These are phyloP conservation scores for Sugiyamaella neomexicana DNA, from an alignment of 1,139 yeast genomes.

Conservation along the genomic window DNA sequence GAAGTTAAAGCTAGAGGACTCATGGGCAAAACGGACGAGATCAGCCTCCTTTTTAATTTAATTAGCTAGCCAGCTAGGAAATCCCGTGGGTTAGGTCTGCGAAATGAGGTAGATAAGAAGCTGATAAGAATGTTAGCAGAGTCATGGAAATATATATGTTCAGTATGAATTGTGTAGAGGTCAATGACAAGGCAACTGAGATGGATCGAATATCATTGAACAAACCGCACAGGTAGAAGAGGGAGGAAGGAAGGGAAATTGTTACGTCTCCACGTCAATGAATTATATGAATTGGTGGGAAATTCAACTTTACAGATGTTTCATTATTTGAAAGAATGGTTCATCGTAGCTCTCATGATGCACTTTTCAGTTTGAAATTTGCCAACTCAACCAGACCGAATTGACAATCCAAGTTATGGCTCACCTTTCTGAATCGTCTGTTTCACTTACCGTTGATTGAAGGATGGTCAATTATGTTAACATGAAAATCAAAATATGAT, in stretches of 20 bases:
- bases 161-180: too few relatives aligned
- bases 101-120: not conserved
- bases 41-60: not conserved
- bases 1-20: conserved; percentile 6
- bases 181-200: too few relatives aligned
- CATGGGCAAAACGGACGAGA: conserved; percentile 2
- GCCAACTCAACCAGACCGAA: not conserved
- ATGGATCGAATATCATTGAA: not conserved
- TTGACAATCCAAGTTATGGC: not conserved
- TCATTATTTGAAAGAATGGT: too few relatives aligned
- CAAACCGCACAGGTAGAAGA: too few relatives aligned
- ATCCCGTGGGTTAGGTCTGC: conserved; percentile 8
- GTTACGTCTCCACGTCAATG: not conserved
- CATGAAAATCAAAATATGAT: too few relatives aligned
- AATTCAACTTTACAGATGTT: too few relatives aligned
- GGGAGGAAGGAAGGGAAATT: not conserved
- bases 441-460: not conserved
- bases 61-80: not conserved
- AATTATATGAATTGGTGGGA: not conserved
- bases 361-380: too few relatives aligned
- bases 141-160: not conserved
- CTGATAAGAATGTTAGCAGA: not conserved
- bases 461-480: not conserved
- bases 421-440: not conserved
- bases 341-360: too few relatives aligned